Percentiles rank a stretch among this genome's conserved stretches.
Conservation (phyloP, 1,284 basidiomycete genomes). For the Trametes polyzona region DNA sequence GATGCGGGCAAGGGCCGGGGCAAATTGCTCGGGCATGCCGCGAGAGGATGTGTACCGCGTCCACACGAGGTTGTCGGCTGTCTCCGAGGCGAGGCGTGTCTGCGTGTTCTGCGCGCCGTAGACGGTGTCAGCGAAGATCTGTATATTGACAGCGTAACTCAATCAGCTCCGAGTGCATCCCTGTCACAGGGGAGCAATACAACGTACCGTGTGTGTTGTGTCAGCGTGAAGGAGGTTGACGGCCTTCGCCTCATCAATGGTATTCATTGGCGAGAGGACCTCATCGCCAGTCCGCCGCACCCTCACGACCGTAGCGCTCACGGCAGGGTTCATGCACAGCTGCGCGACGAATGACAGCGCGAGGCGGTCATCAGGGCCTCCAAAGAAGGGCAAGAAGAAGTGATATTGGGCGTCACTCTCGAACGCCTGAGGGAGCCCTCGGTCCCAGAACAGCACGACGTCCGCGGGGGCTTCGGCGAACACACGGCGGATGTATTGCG, state of each 20-base stretch:
- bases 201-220: conserved; percentile 12
- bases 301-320: conserved; percentile 74
- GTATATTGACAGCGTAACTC: background rate
- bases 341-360: conserved; percentile 82
- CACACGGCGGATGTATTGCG: conserved; percentile 80
- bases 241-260: conserved; percentile 38
- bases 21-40: conserved; percentile 35
- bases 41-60: conserved; percentile 47
- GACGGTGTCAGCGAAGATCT: conserved; percentile 63
- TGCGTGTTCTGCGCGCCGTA: conserved; percentile 67
- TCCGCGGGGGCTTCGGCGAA: conserved; percentile 70
- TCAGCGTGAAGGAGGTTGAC: conserved; percentile 5
- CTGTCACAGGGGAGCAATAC: background rate
- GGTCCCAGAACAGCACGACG: conserved; percentile 84
- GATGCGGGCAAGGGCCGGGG: conserved; percentile 57
- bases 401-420: conserved; percentile 51
- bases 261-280: conserved; percentile 37
- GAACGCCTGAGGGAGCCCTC: conserved; percentile 40
- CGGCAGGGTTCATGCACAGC: conserved; percentile 65
- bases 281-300: conserved; percentile 49
- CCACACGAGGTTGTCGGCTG: conserved; percentile 77
- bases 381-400: conserved; percentile 88
- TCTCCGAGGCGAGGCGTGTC: conserved; percentile 68
- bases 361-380: conserved; percentile 89
- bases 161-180: background rate